Percentiles rank a stretch among this genome's conserved stretches.
These are phyloP conservation scores for Hypoxylon trugodes DNA, from an alignment of 495 filamentous ascomycete species.

Conservation along the genomic window DNA sequence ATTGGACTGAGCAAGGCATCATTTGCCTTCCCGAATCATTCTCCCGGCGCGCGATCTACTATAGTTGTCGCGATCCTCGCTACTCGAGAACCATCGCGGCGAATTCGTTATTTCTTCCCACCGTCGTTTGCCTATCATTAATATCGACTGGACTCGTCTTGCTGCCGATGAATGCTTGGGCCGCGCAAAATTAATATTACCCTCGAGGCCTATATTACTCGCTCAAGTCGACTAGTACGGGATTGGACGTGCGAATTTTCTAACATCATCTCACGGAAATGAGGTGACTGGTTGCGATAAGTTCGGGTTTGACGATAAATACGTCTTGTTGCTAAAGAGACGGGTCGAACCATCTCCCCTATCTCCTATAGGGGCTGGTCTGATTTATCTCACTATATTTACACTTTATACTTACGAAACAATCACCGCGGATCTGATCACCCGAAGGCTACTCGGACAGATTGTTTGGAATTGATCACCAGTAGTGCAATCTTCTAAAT, in stretches of 20 bases:
- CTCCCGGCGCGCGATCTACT: constrained; percentile 6
- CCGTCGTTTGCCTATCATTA: too few species aligned
- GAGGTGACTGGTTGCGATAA: constrained; percentile 5
- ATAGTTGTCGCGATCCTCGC: background rate
- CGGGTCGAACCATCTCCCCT: background rate
- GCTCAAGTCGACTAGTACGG: background rate
- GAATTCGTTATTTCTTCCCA: background rate
- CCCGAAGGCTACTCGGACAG: background rate
- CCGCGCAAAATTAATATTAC: background rate
- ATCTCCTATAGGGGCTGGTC: background rate
- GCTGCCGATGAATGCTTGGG: background rate
- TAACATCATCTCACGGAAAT: constrained; percentile 12
- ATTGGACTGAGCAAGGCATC: too few species aligned
- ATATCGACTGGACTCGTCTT: too few species aligned
- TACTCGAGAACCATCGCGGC: background rate
- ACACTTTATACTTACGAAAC: background rate
- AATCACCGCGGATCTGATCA: background rate
- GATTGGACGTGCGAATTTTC: constrained; percentile 15
- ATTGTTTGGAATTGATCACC: background rate
- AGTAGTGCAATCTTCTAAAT: background rate
- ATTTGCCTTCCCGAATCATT: too few species aligned
- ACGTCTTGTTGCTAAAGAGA: background rate
- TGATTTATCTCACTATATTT: background rate
- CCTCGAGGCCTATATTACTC: background rate
- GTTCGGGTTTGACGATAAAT: background rate